Evolutionary conservation across 176 grass and related monocot genomes (phyloP).

Genomic region (Lolium rigidum): DNA sequence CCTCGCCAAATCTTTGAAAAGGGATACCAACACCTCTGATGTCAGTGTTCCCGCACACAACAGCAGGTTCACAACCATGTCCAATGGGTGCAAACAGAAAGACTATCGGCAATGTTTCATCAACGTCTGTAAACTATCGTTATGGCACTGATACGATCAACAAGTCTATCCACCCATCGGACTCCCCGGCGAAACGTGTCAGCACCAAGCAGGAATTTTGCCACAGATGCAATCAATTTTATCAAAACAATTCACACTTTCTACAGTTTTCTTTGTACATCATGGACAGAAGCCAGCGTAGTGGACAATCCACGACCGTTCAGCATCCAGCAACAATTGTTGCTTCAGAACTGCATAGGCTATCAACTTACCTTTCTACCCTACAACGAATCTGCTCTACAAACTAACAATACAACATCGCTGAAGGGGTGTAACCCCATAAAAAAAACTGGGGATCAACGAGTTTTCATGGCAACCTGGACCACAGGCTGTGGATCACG

Average conservation of each 20-base stretch:
- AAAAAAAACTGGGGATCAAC: constrained; percentile 37
- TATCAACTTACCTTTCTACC: background rate
- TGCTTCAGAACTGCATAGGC: constrained; percentile 44
- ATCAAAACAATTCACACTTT: background rate
- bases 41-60: too few species aligned
- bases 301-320: background rate
- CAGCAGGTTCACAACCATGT: too few species aligned
- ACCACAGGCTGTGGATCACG: constrained; percentile 41
- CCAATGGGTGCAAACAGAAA: too few species aligned
- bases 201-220: background rate
- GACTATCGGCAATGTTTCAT: too few species aligned
- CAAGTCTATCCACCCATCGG: background rate
- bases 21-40: too few species aligned
- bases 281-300: background rate
- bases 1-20: too few species aligned
- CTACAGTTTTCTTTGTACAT: constrained; percentile 49
- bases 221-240: constrained; percentile 24
- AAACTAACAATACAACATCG: constrained; percentile 52
- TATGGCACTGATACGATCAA: background rate
- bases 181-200: background rate
- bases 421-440: constrained; percentile 28
- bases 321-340: constrained; percentile 68
- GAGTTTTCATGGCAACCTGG: constrained; percentile 32
- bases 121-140: too few species aligned
- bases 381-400: constrained; percentile 9